A percentile compares a stretch with the other conserved stretches of the same genome.
Conservation (phyloP, 192 early-diverging fungal species). For the Mycoemilia scoparia region DNA sequence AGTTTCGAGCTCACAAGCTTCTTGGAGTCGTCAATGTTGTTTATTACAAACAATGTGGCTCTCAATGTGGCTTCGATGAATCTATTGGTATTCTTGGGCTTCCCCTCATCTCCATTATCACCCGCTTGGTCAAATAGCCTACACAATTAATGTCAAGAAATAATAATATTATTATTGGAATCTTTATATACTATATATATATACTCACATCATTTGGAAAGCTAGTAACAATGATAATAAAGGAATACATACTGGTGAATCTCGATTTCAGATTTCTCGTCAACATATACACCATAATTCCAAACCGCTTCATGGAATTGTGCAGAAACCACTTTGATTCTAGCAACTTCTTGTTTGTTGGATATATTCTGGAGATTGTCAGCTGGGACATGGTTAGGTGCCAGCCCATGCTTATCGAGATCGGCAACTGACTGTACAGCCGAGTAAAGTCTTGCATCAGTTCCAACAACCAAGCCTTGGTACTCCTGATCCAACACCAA, state of each 20-base stretch:
- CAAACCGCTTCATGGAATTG: slow-evolving; percentile 76
- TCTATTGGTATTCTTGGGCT: slow-evolving; percentile 7
- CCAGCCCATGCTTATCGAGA: slow-evolving; percentile 1
- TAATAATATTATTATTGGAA: no score
- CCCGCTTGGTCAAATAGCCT: no score
- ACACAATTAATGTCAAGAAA: no score
- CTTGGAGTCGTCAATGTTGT: slow-evolving; percentile 2
- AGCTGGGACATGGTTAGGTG: slow-evolving; percentile 3
- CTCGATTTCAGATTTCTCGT: no score
- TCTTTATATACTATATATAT: no score
- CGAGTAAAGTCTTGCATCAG: slow-evolving; percentile 70
- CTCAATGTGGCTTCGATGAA: slow-evolving; percentile 27
- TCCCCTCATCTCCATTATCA: slow-evolving; percentile 1
- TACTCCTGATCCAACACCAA: slow-evolving; percentile 70
- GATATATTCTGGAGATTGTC: no score
- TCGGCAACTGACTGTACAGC: slow-evolving; percentile 28
- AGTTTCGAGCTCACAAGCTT: not conserved
- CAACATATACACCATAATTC: slow-evolving; percentile 35
- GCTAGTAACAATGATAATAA: no score
- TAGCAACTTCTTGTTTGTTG: no score
- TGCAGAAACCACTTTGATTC: slow-evolving; percentile 53
- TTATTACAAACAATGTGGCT: slow-evolving; percentile 11
- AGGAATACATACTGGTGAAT: no score
- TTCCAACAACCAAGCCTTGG: slow-evolving; percentile 68
- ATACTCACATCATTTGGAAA: no score